phyloP scores from a whole-genome alignment of 2,329 filamentous ascomycete species.

The Claviceps monticola region DNA sequence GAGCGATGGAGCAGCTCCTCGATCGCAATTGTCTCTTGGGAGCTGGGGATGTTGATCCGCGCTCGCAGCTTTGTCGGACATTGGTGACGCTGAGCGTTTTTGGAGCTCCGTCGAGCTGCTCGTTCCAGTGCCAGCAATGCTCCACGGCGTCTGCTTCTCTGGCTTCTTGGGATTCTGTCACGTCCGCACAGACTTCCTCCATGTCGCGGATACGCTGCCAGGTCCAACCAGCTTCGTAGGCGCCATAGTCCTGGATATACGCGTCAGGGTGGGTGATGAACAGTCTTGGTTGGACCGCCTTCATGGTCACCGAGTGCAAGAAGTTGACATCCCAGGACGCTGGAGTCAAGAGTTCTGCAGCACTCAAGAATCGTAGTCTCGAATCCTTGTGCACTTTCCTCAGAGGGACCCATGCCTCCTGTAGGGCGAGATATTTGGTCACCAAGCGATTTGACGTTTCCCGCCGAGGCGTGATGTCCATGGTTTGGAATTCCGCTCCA shows the following conservation, averaged over 20 bases:
- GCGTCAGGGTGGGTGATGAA: slow-evolving; percentile 65
- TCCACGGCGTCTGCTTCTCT: slow-evolving; percentile 50
- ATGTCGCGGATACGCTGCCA: slow-evolving; percentile 57
- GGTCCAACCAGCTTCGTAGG: slow-evolving; percentile 46
- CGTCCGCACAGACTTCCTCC: slow-evolving; percentile 38
- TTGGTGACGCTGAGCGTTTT: slow-evolving; percentile 30
- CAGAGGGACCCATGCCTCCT: slow-evolving; percentile 59
- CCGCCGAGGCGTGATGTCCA: slow-evolving; percentile 20
- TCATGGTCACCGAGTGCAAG: slow-evolving; percentile 60
- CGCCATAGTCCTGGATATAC: slow-evolving; percentile 51
- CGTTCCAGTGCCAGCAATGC: slow-evolving; percentile 54
- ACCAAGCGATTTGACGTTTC: slow-evolving; percentile 16
- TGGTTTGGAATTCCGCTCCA: slow-evolving; percentile 36
- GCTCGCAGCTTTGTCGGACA: slow-evolving; percentile 26
- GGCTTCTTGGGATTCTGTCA: slow-evolving; percentile 30
- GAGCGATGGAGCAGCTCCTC: slow-evolving; percentile 18
- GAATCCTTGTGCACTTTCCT: slow-evolving; percentile 65
- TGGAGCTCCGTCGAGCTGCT: slow-evolving; percentile 45
- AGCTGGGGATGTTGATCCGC: slow-evolving; percentile 27
- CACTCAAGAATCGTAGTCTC: slow-evolving; percentile 54
- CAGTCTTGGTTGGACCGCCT: slow-evolving; percentile 50
- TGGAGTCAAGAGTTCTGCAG: slow-evolving; percentile 59
- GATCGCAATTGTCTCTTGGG: slow-evolving; percentile 14
- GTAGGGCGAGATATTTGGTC: slow-evolving; percentile 43
- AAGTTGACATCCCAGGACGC: slow-evolving; percentile 60